A percentile compares a stretch with the other conserved stretches of the same genome.
phyloP scores from a whole-genome alignment of 2,329 filamentous ascomycete genomes.

The Penicillium sp. region DNA sequence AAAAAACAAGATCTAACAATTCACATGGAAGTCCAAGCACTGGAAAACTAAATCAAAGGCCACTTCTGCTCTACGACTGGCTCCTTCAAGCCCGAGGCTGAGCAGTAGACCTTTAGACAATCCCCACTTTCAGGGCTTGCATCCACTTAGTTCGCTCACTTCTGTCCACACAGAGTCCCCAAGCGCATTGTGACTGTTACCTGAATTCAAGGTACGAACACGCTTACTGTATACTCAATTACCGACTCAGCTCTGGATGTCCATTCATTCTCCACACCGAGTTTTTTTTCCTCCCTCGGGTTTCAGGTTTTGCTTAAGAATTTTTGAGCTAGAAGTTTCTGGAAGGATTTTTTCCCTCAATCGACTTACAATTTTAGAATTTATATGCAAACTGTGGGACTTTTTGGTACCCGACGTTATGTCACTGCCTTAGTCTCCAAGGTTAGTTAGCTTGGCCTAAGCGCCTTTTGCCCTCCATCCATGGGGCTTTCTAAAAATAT shows the following conservation, averaged over 20 bases:
- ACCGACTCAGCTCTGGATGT: constrained; percentile 3
- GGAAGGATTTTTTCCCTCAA: background rate
- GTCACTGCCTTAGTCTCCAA: background rate
- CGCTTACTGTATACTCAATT: constrained; percentile 11
- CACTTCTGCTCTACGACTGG: constrained; percentile 2
- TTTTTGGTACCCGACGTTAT: background rate
- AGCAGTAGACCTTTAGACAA: constrained; percentile 13
- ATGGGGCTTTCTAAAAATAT: background rate
- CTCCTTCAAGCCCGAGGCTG: constrained; percentile 9
- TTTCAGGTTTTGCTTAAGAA: constrained; percentile 1
- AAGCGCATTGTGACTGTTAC: constrained; percentile 19
- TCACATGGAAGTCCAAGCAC: background rate
- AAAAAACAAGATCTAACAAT: background rate
- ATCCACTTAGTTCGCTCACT: constrained; percentile 25
- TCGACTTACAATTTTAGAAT: background rate
- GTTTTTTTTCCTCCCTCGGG: background rate
- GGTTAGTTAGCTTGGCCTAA: background rate
- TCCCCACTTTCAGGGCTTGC: constrained; percentile 30
- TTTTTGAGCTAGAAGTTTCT: constrained; percentile 7
- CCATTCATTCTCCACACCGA: background rate
- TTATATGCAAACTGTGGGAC: background rate
- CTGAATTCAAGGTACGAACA: constrained; percentile 10
- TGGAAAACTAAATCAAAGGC: background rate
- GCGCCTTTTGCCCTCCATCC: background rate
- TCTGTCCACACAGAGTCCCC: constrained; percentile 23